These are phyloP conservation scores for Quillaja saponaria DNA, from an alignment of 306 rosid genomes.

Conservation along the genomic window DNA sequence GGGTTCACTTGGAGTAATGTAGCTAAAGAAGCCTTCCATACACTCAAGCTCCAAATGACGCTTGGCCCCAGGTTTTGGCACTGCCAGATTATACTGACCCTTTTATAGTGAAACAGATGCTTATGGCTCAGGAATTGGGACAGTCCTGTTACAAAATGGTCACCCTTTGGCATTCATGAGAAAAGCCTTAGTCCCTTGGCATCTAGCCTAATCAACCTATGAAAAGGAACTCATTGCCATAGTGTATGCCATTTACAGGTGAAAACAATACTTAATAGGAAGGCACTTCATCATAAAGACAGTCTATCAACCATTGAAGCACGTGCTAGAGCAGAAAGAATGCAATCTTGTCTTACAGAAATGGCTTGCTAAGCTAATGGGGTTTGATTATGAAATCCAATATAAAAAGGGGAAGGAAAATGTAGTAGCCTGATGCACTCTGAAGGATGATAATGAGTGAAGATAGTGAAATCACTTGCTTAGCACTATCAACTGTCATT, in stretches of 20 bases:
- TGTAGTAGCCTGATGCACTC: neutral
- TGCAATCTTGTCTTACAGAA: neutral
- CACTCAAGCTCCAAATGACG: neutral
- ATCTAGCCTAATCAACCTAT: neutral
- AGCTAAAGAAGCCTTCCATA: neutral
- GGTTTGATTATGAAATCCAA: neutral
- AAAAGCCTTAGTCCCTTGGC: neutral
- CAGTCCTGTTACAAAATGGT: neutral
- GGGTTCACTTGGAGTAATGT: neutral
- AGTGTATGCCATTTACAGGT: neutral
- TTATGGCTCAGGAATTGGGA: neutral
- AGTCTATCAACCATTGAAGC: neutral
- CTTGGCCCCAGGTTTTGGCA: neutral
- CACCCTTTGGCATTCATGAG: neutral
- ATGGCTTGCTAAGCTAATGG: neutral
- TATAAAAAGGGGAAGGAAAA: neutral
- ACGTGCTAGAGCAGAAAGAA: neutral
- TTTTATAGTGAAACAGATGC: neutral
- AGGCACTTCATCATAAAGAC: neutral
- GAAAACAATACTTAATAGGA: neutral
- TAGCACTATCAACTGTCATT: neutral
- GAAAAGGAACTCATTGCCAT: neutral
- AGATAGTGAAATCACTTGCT: rapidly evolving
- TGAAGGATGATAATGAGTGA: neutral
- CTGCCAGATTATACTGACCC: neutral